These are phyloP conservation scores for Cryptosporidium felis DNA, from an alignment of 169 alveolate species.

Conservation along the genomic window DNA sequence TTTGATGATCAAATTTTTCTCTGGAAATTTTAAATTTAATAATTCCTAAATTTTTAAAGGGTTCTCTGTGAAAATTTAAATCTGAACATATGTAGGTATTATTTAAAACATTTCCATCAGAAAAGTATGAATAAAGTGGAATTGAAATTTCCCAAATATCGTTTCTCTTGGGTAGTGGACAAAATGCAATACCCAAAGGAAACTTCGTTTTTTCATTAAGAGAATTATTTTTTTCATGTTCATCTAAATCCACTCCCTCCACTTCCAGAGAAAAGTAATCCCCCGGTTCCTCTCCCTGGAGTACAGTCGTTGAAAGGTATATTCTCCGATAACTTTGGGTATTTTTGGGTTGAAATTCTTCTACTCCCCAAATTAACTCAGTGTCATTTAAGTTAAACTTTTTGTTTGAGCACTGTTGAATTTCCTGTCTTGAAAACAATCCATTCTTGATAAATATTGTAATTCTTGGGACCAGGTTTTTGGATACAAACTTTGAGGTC, in stretches of 20 bases:
- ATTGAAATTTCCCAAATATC: conserved; percentile 28
- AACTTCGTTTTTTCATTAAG: neutral
- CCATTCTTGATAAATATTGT: conserved; percentile 28
- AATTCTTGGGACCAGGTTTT: neutral
- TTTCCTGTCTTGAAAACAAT: neutral
- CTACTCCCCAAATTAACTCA: neutral
- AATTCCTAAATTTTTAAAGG: conserved; percentile 23
- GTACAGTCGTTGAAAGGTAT: neutral
- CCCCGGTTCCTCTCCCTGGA: neutral
- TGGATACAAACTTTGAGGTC: neutral
- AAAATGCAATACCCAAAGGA: conserved; percentile 31
- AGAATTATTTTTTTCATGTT: neutral
- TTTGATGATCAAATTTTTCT: neutral
- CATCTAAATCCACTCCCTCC: conserved; percentile 10
- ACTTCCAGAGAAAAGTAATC: neutral
- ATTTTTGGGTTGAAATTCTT: neutral
- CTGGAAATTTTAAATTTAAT: conserved; percentile 20
- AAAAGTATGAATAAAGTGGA: conserved; percentile 32
- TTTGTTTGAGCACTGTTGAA: neutral
- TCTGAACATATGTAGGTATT: neutral
- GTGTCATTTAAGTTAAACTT: neutral
- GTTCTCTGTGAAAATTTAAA: neutral
- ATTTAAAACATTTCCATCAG: neutral
- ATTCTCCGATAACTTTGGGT: neutral
- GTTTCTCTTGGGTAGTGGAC: conserved; percentile 39